These are phyloP conservation scores for Emmonsia crescens DNA, from an alignment of 2,329 filamentous ascomycete species.

Conservation along the genomic window DNA sequence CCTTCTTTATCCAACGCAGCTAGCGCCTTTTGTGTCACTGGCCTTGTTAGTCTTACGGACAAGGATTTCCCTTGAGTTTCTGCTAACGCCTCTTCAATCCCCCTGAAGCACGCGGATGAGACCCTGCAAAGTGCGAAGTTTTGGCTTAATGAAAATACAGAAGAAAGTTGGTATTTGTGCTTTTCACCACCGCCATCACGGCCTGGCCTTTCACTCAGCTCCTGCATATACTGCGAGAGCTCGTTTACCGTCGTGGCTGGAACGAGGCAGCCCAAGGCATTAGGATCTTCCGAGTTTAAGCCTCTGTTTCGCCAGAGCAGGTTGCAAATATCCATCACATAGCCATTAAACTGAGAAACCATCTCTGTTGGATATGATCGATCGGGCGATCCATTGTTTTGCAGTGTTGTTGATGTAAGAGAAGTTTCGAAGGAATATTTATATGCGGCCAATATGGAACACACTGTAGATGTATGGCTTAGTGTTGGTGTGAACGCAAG, in stretches of 20 bases:
- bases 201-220: conserved; percentile 25
- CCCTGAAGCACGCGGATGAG: conserved; percentile 38
- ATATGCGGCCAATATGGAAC: conserved; percentile 57
- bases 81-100: conserved; percentile 37
- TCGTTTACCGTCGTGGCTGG: conserved; percentile 34
- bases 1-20: conserved; percentile 51
- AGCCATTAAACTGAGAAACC: conserved; percentile 66
- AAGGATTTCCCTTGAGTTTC: conserved; percentile 15
- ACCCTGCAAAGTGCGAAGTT: conserved; percentile 36
- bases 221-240: conserved; percentile 33
- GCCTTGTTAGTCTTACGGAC: conserved; percentile 32
- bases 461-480: conserved; percentile 56
- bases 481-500: conserved; percentile 57
- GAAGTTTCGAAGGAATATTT: conserved; percentile 63
- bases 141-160: conserved; percentile 39
- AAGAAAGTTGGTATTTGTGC: conserved; percentile 27
- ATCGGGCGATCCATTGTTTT: conserved; percentile 22
- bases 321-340: conserved; percentile 80
- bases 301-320: conserved; percentile 67
- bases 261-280: conserved; percentile 45
- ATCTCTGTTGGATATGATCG: conserved; percentile 47
- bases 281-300: conserved; percentile 54
- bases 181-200: conserved; percentile 8
- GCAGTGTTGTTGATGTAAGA: conserved; percentile 31
- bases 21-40: conserved; percentile 59